Percentiles rank a stretch among this genome's conserved stretches.
Evolutionary conservation across 805 yeast genomes (phyloP).

Genomic region (Candida pini): DNA sequence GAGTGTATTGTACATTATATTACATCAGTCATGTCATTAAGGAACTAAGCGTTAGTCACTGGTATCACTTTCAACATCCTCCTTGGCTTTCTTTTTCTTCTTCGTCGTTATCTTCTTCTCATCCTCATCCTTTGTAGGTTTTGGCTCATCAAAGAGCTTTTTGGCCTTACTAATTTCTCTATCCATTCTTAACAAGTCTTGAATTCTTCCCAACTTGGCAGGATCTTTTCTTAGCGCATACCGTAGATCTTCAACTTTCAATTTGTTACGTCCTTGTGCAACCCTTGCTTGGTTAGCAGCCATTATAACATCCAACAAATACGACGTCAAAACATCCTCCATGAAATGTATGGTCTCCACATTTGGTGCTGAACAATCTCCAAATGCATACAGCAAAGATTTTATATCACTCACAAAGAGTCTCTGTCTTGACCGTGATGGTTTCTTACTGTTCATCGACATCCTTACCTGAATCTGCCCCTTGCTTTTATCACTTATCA

Average conservation of each 20-base stretch:
- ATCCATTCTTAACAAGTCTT: slow-evolving; percentile 55
- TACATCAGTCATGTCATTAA: too few species aligned
- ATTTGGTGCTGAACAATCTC: slow-evolving; percentile 64
- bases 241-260: slow-evolving; percentile 67
- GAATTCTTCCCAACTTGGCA: slow-evolving; percentile 61
- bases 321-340: slow-evolving; percentile 63
- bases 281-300: slow-evolving; percentile 47
- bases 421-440: slow-evolving; percentile 17
- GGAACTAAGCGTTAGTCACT: too few species aligned
- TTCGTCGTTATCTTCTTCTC: slow-evolving; percentile 13
- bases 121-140: slow-evolving; percentile 21
- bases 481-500: too few species aligned
- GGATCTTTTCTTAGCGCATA: slow-evolving; percentile 65
- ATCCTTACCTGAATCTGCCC: too few species aligned
- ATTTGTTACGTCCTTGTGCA: slow-evolving; percentile 50
- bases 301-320: slow-evolving; percentile 47
- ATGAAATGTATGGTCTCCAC: slow-evolving; percentile 59
- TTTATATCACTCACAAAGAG: slow-evolving; percentile 40
- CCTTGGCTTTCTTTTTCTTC: slow-evolving; percentile 14
- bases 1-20: too few species aligned
- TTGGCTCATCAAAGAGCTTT: slow-evolving; percentile 55
- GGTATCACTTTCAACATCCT: background rate
- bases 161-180: slow-evolving; percentile 61
- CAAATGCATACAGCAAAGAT: slow-evolving; percentile 63
- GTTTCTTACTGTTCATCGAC: slow-evolving; percentile 13